phyloP scores from a whole-genome alignment of 305 asterid species.

The Fraxinus velutina region DNA sequence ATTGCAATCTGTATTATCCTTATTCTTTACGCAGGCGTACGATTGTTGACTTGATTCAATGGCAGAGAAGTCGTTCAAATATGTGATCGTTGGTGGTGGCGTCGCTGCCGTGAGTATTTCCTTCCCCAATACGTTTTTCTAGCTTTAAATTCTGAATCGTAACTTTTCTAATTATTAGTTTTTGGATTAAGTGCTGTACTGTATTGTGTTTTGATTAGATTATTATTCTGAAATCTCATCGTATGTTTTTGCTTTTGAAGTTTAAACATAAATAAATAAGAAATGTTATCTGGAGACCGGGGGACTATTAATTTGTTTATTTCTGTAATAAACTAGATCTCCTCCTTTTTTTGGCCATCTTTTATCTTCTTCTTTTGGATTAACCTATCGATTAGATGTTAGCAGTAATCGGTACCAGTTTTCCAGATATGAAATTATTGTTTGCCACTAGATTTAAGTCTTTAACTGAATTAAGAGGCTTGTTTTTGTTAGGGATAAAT shows the following conservation, averaged over 20 bases:
- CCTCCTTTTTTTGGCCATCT: neutral
- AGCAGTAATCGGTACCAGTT: neutral
- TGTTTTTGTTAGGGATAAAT: neutral
- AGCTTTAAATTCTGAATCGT: neutral
- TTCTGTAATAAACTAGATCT: neutral
- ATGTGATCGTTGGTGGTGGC: constrained; percentile 81
- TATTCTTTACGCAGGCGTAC: neutral
- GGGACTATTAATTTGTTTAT: neutral
- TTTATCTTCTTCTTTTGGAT: neutral
- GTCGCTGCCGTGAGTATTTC: constrained; percentile 65
- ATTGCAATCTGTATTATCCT: neutral
- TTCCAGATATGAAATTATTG: neutral
- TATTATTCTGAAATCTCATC: neutral
- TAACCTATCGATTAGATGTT: neutral
- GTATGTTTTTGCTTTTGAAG: neutral
- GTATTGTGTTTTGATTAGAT: neutral
- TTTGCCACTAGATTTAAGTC: neutral
- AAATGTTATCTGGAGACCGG: neutral
- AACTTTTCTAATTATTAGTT: neutral
- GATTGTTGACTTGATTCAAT: constrained; percentile 21
- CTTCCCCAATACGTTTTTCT: neutral
- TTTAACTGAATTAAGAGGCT: neutral
- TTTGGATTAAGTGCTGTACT: neutral
- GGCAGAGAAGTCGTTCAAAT: constrained; percentile 72
- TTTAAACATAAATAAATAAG: neutral